Evolutionary conservation across 495 filamentous ascomycete genomes (phyloP).

Genomic region (Usnea hakonensis): DNA sequence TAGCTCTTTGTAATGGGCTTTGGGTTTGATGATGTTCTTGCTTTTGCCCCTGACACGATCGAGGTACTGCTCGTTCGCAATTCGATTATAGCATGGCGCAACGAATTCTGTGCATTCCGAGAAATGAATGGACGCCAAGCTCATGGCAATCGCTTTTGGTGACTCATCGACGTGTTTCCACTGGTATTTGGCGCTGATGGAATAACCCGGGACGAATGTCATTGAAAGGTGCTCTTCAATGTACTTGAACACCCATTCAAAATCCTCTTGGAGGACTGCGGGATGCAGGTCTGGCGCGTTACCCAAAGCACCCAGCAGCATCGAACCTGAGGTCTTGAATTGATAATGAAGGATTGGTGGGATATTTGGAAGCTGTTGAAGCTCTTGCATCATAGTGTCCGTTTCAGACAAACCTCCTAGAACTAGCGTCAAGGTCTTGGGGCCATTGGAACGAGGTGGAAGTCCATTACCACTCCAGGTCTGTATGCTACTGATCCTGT

Average conservation of each 20-base stretch:
- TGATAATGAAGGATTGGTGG: neutral
- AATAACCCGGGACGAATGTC: too few species aligned
- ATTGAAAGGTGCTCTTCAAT: neutral
- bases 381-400: neutral
- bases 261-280: neutral
- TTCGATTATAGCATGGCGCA: constrained; percentile 1
- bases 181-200: neutral
- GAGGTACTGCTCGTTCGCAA: neutral
- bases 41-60: neutral
- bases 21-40: neutral
- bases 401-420: constrained; percentile 2
- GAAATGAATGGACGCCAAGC: neutral
- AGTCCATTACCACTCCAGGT: neutral
- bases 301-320: neutral
- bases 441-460: neutral
- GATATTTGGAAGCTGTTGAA: neutral
- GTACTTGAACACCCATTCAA: neutral
- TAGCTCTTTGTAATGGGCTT: neutral
- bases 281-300: neutral
- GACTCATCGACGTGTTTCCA: neutral
- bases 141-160: neutral
- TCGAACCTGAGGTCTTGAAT: neutral
- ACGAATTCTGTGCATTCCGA: neutral
- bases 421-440: neutral
- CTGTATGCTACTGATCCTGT: neutral